Conservation (phyloP, 495 filamentous ascomycete species). For the Paragyromitra xinjiangensis region DNA sequence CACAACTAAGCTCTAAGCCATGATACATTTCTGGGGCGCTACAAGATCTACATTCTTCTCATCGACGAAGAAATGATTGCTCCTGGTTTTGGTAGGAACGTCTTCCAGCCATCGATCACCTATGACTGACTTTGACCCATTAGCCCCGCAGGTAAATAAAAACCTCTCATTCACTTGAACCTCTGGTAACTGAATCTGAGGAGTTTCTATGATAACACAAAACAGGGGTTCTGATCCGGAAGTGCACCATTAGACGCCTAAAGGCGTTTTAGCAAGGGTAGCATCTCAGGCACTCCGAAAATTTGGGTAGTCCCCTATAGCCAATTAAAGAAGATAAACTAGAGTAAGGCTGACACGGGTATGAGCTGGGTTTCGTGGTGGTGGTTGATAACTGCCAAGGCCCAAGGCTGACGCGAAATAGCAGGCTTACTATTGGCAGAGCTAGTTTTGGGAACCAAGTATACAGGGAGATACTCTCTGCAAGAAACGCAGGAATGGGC, state of each 20-base stretch:
- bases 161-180: background rate
- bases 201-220: background rate
- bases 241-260: background rate
- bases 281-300: background rate
- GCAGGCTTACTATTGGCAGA: background rate
- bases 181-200: background rate
- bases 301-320: background rate
- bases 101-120: background rate
- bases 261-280: background rate
- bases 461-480: background rate
- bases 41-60: background rate
- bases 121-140: background rate
- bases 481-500: background rate
- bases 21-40: background rate
- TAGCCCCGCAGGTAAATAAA: background rate
- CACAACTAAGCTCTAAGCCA: background rate
- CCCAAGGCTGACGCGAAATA: slow-evolving; percentile 9
- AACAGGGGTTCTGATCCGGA: background rate
- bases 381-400: background rate
- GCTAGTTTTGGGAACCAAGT: background rate
- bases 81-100: background rate
- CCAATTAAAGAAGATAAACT: background rate
- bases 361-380: background rate
- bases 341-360: background rate
- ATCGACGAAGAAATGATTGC: background rate